phyloP scores from a whole-genome alignment of 1,284 basidiomycete genomes.

The Vanrija sp. region DNA sequence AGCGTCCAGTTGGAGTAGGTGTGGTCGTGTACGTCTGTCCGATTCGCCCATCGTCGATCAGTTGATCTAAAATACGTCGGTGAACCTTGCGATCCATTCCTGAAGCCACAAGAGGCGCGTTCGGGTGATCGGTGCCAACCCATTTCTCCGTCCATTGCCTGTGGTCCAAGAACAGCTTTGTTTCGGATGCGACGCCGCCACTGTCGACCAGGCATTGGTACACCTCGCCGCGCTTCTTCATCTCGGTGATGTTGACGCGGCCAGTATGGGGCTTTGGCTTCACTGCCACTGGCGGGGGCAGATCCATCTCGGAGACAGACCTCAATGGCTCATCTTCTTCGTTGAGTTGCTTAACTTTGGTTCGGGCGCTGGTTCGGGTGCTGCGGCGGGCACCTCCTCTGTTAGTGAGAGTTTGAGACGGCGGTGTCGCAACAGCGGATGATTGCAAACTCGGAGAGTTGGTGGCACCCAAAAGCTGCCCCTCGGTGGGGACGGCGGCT shows the following conservation, averaged over 20 bases:
- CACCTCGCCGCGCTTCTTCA: conserved; percentile 34
- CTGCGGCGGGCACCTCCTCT: not conserved
- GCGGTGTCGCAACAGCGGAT: too few relatives aligned
- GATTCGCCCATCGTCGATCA: conserved; percentile 28
- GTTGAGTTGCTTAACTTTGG: not conserved
- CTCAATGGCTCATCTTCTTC: conserved; percentile 4
- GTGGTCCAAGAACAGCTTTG: conserved; percentile 25
- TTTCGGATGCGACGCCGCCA: conserved; percentile 27
- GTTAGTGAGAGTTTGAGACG: too few relatives aligned
- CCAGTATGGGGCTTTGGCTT: not conserved
- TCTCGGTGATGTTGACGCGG: conserved; percentile 28
- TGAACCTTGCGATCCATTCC: conserved; percentile 38
- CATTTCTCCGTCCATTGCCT: conserved; percentile 29
- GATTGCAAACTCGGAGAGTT: too few relatives aligned
- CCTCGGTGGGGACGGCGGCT: too few relatives aligned
- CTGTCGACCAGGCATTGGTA: conserved; percentile 26
- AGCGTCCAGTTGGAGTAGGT: conserved; percentile 35
- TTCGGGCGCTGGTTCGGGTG: not conserved
- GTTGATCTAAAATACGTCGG: conserved; percentile 15
- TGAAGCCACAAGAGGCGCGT: conserved; percentile 27
- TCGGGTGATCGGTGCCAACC: conserved; percentile 35
- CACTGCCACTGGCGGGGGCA: not conserved
- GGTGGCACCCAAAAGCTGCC: too few relatives aligned
- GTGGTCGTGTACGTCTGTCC: conserved; percentile 12
- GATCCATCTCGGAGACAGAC: not conserved